Evolutionary conservation across 306 rosid genomes (phyloP).

Genomic region (Boehmeria nivea): DNA sequence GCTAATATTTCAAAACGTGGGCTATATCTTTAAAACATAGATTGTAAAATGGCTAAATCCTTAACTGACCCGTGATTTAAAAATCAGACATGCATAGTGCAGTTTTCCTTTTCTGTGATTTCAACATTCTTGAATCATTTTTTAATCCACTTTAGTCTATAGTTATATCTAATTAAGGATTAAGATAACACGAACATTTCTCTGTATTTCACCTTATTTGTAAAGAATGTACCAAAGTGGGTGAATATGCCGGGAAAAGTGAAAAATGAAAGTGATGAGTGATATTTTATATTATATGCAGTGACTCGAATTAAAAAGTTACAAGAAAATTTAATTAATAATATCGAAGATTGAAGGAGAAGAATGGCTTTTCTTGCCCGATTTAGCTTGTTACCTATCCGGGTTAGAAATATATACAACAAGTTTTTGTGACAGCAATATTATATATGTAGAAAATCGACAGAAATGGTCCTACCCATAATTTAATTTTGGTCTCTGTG

Average conservation of each 20-base stretch:
- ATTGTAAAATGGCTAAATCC: too few species aligned
- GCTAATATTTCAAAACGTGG: too few species aligned
- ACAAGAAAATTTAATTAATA: not conserved
- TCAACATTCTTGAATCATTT: too few species aligned
- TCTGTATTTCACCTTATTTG: not conserved
- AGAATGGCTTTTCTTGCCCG: constrained; percentile 3
- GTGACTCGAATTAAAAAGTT: not conserved
- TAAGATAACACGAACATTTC: too few species aligned
- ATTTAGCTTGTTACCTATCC: constrained; percentile 1
- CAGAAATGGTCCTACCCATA: not conserved
- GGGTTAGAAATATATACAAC: constrained; percentile 1
- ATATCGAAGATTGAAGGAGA: not conserved
- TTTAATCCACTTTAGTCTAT: too few species aligned
- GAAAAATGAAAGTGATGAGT: not conserved
- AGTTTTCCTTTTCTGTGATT: too few species aligned
- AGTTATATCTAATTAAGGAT: too few species aligned
- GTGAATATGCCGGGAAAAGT: not conserved
- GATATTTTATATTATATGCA: too few species aligned
- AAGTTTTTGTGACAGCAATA: not conserved
- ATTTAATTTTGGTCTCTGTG: constrained; percentile 1
- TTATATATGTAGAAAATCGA: not conserved
- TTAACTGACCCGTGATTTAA: too few species aligned
- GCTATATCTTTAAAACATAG: too few species aligned
- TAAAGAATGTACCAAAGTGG: not conserved
- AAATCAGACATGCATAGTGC: too few species aligned